These are phyloP conservation scores for Coemansia sp. DNA, from an alignment of 192 early-diverging fungal species.

Conservation along the genomic window DNA sequence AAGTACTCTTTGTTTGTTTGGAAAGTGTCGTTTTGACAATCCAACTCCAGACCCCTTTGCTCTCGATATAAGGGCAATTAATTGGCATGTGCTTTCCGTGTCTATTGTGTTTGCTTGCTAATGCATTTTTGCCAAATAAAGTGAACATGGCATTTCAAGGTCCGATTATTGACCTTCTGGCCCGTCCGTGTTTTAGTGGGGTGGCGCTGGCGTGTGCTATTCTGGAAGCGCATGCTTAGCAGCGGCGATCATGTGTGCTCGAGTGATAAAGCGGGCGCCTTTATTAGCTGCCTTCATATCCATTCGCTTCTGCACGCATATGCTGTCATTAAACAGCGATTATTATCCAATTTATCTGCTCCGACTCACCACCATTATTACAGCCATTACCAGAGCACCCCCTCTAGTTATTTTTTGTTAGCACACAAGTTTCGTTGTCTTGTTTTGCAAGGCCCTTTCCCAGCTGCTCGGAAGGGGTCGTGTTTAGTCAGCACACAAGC, in stretches of 20 bases:
- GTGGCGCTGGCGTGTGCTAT: neutral
- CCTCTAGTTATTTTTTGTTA: too few species aligned
- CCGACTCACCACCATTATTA: neutral
- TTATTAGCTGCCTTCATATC: constrained; percentile 3
- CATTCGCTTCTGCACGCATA: neutral
- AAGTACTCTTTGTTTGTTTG: neutral
- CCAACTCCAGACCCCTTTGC: neutral
- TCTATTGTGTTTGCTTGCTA: neutral
- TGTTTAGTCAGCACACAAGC: too few species aligned
- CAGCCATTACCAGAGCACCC: neutral
- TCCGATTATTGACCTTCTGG: too few species aligned
- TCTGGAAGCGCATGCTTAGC: neutral
- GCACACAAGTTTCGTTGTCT: too few species aligned
- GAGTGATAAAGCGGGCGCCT: neutral
- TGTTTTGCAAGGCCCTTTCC: neutral
- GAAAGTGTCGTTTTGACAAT: neutral
- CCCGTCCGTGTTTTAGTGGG: neutral
- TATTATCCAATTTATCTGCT: too few species aligned
- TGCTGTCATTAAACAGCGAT: too few species aligned
- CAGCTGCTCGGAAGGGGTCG: neutral
- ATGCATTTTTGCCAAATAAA: neutral
- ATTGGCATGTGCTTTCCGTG: neutral
- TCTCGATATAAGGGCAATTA: constrained; percentile 1
- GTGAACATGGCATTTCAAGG: neutral
- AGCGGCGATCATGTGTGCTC: constrained; percentile 7